phyloP scores from a whole-genome alignment of 140 eudicot species.

The Erigeron philadelphicus region DNA sequence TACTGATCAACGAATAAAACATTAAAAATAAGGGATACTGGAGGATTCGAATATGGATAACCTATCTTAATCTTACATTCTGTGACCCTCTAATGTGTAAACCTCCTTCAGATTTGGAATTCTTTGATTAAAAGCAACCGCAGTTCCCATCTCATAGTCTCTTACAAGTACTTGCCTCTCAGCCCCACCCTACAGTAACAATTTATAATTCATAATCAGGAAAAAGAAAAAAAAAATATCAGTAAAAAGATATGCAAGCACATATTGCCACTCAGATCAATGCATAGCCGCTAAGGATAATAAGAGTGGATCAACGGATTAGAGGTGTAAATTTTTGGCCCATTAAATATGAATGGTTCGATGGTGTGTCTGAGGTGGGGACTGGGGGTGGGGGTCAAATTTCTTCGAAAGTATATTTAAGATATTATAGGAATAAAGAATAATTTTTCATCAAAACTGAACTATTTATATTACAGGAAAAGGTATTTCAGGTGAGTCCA shows the following conservation, averaged over 20 bases:
- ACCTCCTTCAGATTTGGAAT: constrained; percentile 77
- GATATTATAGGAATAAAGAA: no score
- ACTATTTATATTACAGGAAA: no score
- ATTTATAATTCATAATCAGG: not conserved
- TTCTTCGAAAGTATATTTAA: no score
- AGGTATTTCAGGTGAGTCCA: no score
- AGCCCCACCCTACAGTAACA: constrained; percentile 53
- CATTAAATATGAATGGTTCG: no score
- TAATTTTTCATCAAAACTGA: no score
- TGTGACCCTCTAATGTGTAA: constrained; percentile 75
- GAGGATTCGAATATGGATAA: not conserved
- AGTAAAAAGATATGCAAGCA: not conserved
- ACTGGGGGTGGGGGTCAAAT: no score
- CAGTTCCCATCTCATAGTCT: constrained; percentile 66
- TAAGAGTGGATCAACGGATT: no score
- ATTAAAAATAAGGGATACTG: not conserved
- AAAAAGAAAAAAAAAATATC: not conserved
- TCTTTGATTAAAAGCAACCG: constrained; percentile 74
- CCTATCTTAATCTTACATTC: constrained; percentile 46
- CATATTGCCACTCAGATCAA: not conserved
- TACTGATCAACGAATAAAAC: not conserved
- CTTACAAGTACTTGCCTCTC: constrained; percentile 91
- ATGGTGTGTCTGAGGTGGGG: no score
- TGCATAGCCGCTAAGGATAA: no score
- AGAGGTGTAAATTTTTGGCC: no score